Percentiles rank a stretch among this genome's conserved stretches.
These are phyloP conservation scores for Penicillium sp. DNA, from an alignment of 2,329 filamentous ascomycete species.

Conservation along the genomic window DNA sequence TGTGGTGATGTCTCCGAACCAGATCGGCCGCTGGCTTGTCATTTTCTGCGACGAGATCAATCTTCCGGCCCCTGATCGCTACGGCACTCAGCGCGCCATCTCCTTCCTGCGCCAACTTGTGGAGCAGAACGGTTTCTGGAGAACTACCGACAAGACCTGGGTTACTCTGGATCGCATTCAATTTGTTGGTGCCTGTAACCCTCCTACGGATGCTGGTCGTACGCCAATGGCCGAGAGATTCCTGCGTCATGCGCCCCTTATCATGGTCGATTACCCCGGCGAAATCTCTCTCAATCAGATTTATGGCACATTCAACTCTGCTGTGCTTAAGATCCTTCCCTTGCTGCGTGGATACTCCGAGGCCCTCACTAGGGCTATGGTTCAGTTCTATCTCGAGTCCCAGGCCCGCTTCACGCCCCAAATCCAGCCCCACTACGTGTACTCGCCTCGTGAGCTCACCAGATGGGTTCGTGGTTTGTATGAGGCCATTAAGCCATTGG, in stretches of 20 bases:
- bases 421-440: conserved; percentile 98
- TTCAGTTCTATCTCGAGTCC: conserved; percentile 91
- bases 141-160: conserved; percentile 95
- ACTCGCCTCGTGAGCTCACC: conserved; percentile 97
- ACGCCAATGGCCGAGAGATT: conserved; percentile 91
- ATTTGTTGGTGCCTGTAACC: conserved; percentile 98
- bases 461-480: conserved; percentile 97
- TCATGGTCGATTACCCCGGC: conserved; percentile 99
- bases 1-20: conserved; percentile 89
- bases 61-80: conserved; percentile 93
- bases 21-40: conserved; percentile 96
- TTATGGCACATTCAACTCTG: conserved; percentile 96
- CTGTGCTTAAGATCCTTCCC: conserved; percentile 94
- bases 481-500: conserved; percentile 89
- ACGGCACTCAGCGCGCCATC: conserved; percentile 94
- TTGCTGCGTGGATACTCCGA: conserved; percentile 93
- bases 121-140: conserved; percentile 99
- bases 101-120: conserved; percentile 96
- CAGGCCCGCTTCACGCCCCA: conserved; percentile 92
- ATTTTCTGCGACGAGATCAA: conserved; percentile 99
- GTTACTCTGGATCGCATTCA: conserved; percentile 96
- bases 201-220: conserved; percentile 93
- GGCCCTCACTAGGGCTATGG: conserved; percentile 93
- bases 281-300: conserved; percentile 94
- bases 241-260: conserved; percentile 91